Conservation (phyloP, 805 yeast genomes). For the Starmerella floris region DNA sequence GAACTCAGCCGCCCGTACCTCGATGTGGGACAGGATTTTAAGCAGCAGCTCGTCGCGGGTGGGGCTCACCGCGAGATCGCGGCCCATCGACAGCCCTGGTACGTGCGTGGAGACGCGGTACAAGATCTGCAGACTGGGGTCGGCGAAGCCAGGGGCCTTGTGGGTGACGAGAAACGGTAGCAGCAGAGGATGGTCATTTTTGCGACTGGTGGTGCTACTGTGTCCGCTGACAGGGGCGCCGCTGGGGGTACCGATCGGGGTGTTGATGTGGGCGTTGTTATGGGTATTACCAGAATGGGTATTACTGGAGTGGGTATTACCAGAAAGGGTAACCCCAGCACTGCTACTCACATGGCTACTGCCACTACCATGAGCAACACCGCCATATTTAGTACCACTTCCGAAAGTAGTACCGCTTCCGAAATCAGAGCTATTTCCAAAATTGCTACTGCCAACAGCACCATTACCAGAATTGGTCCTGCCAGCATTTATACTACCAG, state of each 20-base stretch:
- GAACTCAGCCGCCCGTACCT: not conserved
- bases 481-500: too few species aligned
- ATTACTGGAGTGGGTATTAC: too few species aligned
- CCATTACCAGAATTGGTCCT: too few species aligned
- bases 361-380: too few species aligned
- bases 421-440: too few species aligned
- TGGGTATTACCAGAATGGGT: not conserved
- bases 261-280: not conserved
- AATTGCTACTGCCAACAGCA: too few species aligned
- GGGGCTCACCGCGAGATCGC: not conserved
- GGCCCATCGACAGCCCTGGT: slow-evolving; percentile 9
- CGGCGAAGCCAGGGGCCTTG: slow-evolving; percentile 9
- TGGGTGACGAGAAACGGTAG: slow-evolving; percentile 9
- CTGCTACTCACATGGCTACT: too few species aligned
- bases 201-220: not conserved
- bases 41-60: slow-evolving; percentile 2
- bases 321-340: too few species aligned
- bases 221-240: not conserved
- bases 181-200: not conserved
- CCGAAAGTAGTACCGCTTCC: too few species aligned
- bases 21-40: slow-evolving; percentile 1
- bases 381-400: too few species aligned
- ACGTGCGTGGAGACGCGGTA: not conserved
- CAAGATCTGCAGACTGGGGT: slow-evolving; percentile 8
- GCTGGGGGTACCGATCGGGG: not conserved